Percentiles rank a stretch among this genome's conserved stretches.
These are phyloP conservation scores for Tolypocladium endophyticum DNA, from an alignment of 2,329 filamentous ascomycete genomes.

Conservation along the genomic window DNA sequence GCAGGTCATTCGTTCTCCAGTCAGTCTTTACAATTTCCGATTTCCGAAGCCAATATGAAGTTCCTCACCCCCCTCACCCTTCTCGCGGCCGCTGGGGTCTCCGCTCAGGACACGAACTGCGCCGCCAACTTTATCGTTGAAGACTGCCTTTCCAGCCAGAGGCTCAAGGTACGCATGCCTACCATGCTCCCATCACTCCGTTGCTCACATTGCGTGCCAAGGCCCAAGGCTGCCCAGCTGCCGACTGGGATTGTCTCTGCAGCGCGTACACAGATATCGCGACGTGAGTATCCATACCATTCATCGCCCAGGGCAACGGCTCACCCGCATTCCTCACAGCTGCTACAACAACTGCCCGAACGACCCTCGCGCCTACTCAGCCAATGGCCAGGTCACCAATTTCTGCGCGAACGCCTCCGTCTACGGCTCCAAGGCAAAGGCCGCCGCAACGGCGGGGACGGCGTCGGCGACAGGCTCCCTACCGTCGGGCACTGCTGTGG, in stretches of 20 bases:
- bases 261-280: slow-evolving; percentile 30
- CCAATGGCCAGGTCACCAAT: slow-evolving; percentile 27
- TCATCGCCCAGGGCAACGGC: background rate
- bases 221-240: slow-evolving; percentile 24
- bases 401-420: slow-evolving; percentile 36
- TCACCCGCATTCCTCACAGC: slow-evolving; percentile 14
- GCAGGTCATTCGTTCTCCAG: background rate
- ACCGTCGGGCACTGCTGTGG: slow-evolving; percentile 5
- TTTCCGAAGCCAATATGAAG: slow-evolving; percentile 29
- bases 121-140: slow-evolving; percentile 36
- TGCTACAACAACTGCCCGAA: slow-evolving; percentile 49
- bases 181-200: background rate
- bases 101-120: slow-evolving; percentile 24
- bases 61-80: slow-evolving; percentile 29
- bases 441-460: slow-evolving; percentile 9
- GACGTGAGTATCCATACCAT: slow-evolving; percentile 26
- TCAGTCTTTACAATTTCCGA: background rate
- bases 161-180: slow-evolving; percentile 18
- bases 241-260: slow-evolving; percentile 38
- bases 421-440: slow-evolving; percentile 24
- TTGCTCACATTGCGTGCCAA: slow-evolving; percentile 3
- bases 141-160: slow-evolving; percentile 30
- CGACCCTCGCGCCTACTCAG: slow-evolving; percentile 25
- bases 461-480: background rate
- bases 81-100: slow-evolving; percentile 22